Conservation (phyloP, 345 rosid species). For the Erysimum cheiranthoides region DNA sequence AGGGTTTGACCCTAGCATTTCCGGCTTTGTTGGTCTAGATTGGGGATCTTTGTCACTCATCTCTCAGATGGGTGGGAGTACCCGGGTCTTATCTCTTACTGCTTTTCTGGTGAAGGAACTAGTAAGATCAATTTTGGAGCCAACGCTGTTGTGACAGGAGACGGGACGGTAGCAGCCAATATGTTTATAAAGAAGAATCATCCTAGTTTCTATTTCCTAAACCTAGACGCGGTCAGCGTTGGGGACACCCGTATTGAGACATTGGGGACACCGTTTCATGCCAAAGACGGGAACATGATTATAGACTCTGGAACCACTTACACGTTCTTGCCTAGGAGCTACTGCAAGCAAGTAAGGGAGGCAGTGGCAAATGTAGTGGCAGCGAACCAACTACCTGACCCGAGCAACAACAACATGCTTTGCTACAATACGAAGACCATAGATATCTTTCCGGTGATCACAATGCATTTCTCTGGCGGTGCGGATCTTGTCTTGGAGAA, state of each 20-base stretch:
- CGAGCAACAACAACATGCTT: not conserved
- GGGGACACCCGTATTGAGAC: not conserved
- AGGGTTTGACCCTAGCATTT: not conserved
- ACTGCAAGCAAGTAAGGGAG: not conserved
- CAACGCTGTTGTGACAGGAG: not conserved
- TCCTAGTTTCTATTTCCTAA: not conserved
- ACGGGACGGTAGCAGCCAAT: not conserved
- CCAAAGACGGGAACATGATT: not conserved
- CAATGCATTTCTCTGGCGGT: not conserved
- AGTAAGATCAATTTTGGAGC: not conserved
- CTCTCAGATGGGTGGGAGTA: not conserved
- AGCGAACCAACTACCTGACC: not conserved
- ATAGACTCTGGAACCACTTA: not conserved
- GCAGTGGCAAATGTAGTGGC: not conserved
- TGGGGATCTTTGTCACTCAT: not conserved
- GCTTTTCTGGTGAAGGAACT: not conserved
- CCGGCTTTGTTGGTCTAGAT: not conserved
- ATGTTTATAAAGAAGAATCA: not conserved
- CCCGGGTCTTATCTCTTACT: not conserved
- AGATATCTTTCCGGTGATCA: not conserved
- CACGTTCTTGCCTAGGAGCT: not conserved
- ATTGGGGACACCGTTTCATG: not conserved
- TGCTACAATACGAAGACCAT: not conserved
- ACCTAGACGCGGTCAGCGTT: not conserved
- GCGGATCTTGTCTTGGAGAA: not conserved